These are phyloP conservation scores for Scenedesmus sp. DNA, from an alignment of 163 green algal species.

Conservation along the genomic window DNA sequence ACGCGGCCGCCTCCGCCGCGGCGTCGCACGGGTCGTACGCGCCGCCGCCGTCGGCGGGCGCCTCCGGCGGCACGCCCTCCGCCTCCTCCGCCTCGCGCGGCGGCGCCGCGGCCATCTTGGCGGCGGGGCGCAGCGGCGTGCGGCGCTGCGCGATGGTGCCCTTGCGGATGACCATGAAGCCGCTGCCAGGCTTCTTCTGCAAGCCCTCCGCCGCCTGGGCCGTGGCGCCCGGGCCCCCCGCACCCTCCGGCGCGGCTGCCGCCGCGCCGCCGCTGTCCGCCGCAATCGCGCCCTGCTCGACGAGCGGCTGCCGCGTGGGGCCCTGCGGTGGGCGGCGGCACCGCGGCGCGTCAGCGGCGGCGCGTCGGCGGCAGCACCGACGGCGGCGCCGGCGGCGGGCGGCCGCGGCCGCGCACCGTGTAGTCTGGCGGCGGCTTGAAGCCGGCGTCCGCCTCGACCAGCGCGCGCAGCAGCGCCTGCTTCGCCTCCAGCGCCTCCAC, in stretches of 20 bases:
- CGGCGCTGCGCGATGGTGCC: conserved; percentile 24
- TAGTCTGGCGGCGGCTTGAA: conserved; percentile 21
- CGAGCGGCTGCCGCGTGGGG: conserved; percentile 18
- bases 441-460: conserved; percentile 10
- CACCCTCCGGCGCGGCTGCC: neutral
- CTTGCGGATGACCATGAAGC: conserved; percentile 24
- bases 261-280: neutral
- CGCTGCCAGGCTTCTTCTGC: conserved; percentile 21
- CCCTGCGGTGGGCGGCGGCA: neutral
- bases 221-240: neutral
- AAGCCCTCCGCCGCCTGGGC: neutral
- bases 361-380: neutral
- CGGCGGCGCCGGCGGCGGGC: neutral
- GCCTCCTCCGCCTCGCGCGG: too few relatives aligned
- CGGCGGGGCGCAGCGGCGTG: neutral
- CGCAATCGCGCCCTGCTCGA: conserved; percentile 12
- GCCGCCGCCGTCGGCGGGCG: neutral
- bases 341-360: neutral
- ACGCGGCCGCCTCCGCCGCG: neutral
- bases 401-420: neutral
- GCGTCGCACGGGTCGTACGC: too few relatives aligned
- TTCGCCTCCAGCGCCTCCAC: conserved; percentile 11
- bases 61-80: too few relatives aligned
- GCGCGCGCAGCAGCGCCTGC: conserved; percentile 3
- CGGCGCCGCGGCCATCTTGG: neutral